Conservation (phyloP, 1,284 basidiomycete species). For the Naganishia sp. region DNA sequence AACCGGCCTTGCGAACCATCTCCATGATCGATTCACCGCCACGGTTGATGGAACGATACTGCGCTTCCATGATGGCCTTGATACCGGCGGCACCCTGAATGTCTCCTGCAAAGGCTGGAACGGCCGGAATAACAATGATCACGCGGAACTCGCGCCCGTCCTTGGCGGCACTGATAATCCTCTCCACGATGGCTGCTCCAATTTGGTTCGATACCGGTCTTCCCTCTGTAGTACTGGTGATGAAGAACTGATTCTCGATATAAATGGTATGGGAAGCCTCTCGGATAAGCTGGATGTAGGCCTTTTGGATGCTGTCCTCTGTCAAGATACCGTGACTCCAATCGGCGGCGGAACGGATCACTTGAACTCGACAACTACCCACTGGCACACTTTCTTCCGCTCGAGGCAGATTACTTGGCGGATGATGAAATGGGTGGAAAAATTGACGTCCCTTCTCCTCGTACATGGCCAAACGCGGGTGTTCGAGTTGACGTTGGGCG, state of each 20-base stretch:
- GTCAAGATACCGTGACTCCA: conserved; percentile 88
- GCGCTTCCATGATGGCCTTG: conserved; percentile 59
- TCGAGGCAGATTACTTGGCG: conserved; percentile 44
- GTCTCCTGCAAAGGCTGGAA: conserved; percentile 65
- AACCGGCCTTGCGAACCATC: conserved; percentile 26
- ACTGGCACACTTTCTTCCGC: conserved; percentile 47
- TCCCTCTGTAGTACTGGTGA: conserved; percentile 65
- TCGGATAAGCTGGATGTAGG: conserved; percentile 76
- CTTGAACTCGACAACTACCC: conserved; percentile 62
- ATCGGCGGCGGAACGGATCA: conserved; percentile 77
- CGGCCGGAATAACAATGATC: conserved; percentile 71
- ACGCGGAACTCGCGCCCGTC: conserved; percentile 77
- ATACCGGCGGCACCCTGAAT: conserved; percentile 69
- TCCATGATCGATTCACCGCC: conserved; percentile 31
- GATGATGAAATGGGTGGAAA: conserved; percentile 53
- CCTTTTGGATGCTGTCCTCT: conserved; percentile 75
- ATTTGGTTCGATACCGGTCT: conserved; percentile 77
- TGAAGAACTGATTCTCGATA: conserved; percentile 57
- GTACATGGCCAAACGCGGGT: conserved; percentile 52
- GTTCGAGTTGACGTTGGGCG: conserved; percentile 45
- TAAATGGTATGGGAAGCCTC: conserved; percentile 70
- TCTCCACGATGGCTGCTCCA: conserved; percentile 74
- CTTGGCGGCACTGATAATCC: conserved; percentile 75
- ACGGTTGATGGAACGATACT: conserved; percentile 71
- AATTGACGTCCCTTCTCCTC: conserved; percentile 49